A percentile compares a stretch with the other conserved stretches of the same genome.
Evolutionary conservation across 257 asterid species (phyloP).

Genomic region (Avicennia marina): DNA sequence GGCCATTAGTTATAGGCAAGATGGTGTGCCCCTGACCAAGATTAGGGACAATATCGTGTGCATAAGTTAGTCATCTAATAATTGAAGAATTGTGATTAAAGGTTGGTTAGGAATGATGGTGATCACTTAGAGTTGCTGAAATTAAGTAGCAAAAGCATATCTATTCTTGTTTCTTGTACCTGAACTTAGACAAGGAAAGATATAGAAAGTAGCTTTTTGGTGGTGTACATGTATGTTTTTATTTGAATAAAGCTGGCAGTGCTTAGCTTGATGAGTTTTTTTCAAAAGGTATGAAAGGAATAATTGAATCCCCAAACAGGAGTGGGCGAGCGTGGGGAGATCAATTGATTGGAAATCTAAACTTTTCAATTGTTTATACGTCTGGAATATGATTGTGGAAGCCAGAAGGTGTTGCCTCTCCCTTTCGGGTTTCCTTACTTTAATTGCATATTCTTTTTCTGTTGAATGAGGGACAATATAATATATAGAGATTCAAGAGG

Average conservation of each 20-base stretch:
- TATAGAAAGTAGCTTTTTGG: constrained; percentile 42
- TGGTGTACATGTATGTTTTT: constrained; percentile 25
- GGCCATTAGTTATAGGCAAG: constrained; percentile 47
- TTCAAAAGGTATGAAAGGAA: constrained; percentile 27
- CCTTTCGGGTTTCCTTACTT: no score
- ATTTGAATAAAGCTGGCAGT: constrained; percentile 38
- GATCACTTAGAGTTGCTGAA: constrained; percentile 9
- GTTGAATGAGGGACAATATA: neutral
- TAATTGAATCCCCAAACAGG: constrained; percentile 49
- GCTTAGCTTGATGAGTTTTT: constrained; percentile 5
- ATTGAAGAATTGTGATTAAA: constrained; percentile 47
- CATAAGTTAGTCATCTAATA: no score
- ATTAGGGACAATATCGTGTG: no score
- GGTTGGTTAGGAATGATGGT: constrained; percentile 16
- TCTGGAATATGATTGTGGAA: constrained; percentile 68
- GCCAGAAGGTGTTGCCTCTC: constrained; percentile 58
- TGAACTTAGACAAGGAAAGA: constrained; percentile 25
- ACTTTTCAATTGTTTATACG: constrained; percentile 60
- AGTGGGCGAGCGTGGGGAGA: constrained; percentile 34
- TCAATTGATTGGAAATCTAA: constrained; percentile 55
- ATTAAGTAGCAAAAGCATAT: no score
- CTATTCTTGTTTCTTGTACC: constrained; percentile 34
- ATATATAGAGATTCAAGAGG: constrained; percentile 9
- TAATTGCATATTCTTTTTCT: constrained; percentile 15
- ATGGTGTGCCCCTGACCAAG: constrained; percentile 41